Evolutionary conservation across 805 yeast genomes (phyloP).

Genomic region (Cyberlindnera japonica): DNA sequence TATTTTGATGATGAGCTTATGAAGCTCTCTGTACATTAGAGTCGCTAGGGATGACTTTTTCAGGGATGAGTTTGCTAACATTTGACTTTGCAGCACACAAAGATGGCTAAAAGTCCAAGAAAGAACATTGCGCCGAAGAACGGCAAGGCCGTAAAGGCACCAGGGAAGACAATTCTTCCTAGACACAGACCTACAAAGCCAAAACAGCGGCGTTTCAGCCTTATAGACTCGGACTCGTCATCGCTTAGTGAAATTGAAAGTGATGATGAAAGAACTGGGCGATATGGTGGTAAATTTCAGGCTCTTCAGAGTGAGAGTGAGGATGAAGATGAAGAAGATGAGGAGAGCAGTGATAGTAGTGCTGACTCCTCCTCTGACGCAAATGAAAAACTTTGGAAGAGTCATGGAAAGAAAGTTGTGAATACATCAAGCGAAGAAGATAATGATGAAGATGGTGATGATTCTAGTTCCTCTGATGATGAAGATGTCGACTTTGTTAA

Average conservation of each 20-base stretch:
- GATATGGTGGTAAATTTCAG: constrained; percentile 23
- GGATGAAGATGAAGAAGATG: constrained; percentile 25
- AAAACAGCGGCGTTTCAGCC: constrained; percentile 40
- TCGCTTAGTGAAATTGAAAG: constrained; percentile 37
- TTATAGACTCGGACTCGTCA: constrained; percentile 41
- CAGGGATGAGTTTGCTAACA: constrained; percentile 2
- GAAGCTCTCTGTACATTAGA: too few relatives aligned
- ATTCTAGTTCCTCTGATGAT: constrained; percentile 52
- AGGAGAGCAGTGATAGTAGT: constrained; percentile 21
- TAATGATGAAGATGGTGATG: constrained; percentile 35
- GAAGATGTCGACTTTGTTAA: constrained; percentile 70
- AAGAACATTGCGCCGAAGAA: constrained; percentile 24
- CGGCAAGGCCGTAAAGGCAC: constrained; percentile 27
- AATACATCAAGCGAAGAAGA: constrained; percentile 34
- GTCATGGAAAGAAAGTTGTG: constrained; percentile 27
- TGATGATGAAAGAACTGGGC: constrained; percentile 30
- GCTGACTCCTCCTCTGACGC: constrained; percentile 20
- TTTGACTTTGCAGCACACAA: background rate
- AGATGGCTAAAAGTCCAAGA: constrained; percentile 21
- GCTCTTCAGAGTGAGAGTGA: constrained; percentile 34
- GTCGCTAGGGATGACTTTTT: background rate
- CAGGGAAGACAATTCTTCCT: constrained; percentile 28
- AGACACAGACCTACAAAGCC: constrained; percentile 12
- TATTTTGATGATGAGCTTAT: too few relatives aligned
- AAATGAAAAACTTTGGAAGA: constrained; percentile 29